Base-by-base conservation (phyloP, 1,139 yeast species). In the Taiozyma sp. region DNA sequence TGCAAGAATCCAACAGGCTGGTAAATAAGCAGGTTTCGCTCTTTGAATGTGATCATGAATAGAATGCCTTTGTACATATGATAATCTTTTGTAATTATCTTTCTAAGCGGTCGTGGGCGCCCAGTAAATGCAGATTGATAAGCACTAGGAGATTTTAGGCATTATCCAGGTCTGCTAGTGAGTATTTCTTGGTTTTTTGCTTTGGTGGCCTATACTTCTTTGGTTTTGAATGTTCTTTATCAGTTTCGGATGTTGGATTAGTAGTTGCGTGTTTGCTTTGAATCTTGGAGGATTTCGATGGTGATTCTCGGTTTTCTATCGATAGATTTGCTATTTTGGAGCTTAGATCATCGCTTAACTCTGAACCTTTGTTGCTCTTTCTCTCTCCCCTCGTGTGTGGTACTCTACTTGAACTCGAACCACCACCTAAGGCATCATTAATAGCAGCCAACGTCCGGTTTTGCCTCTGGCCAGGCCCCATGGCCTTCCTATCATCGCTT, bases 1-100 rank as follows among this genome's bases (percentile, higher is more conserved):
- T 50, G 67, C 81, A 28, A 79, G 96, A 68, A 85, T 89, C 60
- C 93, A 85, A 62, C 75, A 76, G 56, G 73, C 77, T 16, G 62
- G 44, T 19, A 52, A 50, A 45, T 56, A 40, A n/a, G 35, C 19
- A 5, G 35, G 8, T 32, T 14, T 32, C 8, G 9, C 19, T 32
- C 16, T 6, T 30, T 32, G 19, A 32, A 32, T 32, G 35, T 32
- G 35, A 32, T 32, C 35, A 37, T 37, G 41, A 37, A 37, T 37
- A 37, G 22, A 21, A 37, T 37, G 24, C 24, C 24, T 21, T 37
- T 37, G 41, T 37, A 37, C 41, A 37, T 37, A 37, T 19, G 14
- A 16, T 10, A 21, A 9, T 16, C 24, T 13, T 16, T 10, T 37
- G 41, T 37, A 37, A 22, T 37, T 8, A 30, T 30, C 19, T n/a